Evolutionary conservation across 495 filamentous ascomycete genomes (phyloP), one percentile per base, ranked within the genome.

Genomic region (Aspergillus sparsus): DNA sequence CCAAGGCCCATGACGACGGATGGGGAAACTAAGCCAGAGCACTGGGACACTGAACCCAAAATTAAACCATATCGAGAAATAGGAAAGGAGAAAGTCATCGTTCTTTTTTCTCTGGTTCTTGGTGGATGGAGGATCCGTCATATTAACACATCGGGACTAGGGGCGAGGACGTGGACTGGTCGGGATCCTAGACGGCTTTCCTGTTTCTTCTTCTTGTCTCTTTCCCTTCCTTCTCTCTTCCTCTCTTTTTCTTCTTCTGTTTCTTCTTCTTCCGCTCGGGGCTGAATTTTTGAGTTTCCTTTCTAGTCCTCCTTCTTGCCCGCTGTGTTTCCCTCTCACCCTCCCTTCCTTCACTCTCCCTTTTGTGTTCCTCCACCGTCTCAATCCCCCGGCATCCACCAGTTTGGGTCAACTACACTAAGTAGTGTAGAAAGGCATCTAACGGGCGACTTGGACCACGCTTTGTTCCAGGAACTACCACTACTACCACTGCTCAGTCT

Each of bases 131-230:
- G 72, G 73, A 77, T 76, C 75, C 75, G 75, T 78, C 75, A 78
- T 78, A 78, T 77, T 74, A 74, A 77, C 75, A 66, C 68, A 76
- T 78, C 66, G 74, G 75, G 75, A 77, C 73, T 78, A 78, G 75
- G 75, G 72, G 71, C 75, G 61, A 69, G 67, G 67, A 67, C 62
- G 65, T 70, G 65, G 67, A 67, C 61, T 65, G 65, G 67, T 71
- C 67, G 74, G 73, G 69, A 75, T 74, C 70, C 67, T 73, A 62
- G 69, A 68, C 68, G 67, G 71, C 66, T 68, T 71, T 70, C 70
- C 56, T 69, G 66, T 59, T 63, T 62, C 62, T 63, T 62, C 62
- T 63, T 58, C 55, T 60, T 39, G 61, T 55, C 53, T 59, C 54
- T 62, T 32, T 65, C 62, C 64, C 51, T 60, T 52, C 58, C 61